Evolutionary conservation across 495 filamentous ascomycete species (phyloP).

Genomic region (Mycothermus thermophilus): DNA sequence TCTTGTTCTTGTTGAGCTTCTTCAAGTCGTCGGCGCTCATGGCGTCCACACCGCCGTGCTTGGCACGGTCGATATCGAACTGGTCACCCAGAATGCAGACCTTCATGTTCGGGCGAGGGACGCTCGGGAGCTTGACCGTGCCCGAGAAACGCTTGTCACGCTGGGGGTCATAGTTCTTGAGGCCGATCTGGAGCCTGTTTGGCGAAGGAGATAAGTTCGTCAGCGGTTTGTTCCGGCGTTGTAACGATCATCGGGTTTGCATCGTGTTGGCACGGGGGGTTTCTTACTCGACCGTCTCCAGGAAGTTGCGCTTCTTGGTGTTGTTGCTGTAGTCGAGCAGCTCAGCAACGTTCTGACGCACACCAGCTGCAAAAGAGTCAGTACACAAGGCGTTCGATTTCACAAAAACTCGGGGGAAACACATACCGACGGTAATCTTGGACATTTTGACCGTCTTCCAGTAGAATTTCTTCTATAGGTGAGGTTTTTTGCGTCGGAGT

Average conservation of each 20-base stretch:
- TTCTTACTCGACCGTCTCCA: constrained; percentile 35
- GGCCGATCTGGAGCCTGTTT: constrained; percentile 72
- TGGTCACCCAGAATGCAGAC: constrained; percentile 98
- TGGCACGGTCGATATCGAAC: constrained; percentile 98
- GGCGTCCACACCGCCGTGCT: constrained; percentile 92
- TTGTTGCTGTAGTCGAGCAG: constrained; percentile 88
- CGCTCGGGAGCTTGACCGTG: constrained; percentile 61
- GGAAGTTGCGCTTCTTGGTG: constrained; percentile 99
- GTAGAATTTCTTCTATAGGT: constrained; percentile 48
- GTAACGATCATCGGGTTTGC: too few species aligned
- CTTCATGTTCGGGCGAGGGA: constrained; percentile 87
- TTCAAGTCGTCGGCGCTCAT: constrained; percentile 97
- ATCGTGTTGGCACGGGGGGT: too few species aligned
- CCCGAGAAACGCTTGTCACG: constrained; percentile 99
- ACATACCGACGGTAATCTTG: constrained; percentile 56
- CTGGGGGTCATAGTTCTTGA: constrained; percentile 99
- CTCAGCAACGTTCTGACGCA: constrained; percentile 82
- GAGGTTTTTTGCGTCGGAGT: constrained; percentile 44
- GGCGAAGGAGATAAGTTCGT: too few species aligned
- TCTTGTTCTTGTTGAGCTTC: constrained; percentile 99
- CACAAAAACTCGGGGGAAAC: neutral
- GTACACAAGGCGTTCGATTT: neutral
- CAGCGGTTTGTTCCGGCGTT: neutral
- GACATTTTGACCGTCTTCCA: constrained; percentile 43
- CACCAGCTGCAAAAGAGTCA: constrained; percentile 54